Conservation (phyloP, 202 grass and related monocot genomes). For the Musa balbisiana region DNA sequence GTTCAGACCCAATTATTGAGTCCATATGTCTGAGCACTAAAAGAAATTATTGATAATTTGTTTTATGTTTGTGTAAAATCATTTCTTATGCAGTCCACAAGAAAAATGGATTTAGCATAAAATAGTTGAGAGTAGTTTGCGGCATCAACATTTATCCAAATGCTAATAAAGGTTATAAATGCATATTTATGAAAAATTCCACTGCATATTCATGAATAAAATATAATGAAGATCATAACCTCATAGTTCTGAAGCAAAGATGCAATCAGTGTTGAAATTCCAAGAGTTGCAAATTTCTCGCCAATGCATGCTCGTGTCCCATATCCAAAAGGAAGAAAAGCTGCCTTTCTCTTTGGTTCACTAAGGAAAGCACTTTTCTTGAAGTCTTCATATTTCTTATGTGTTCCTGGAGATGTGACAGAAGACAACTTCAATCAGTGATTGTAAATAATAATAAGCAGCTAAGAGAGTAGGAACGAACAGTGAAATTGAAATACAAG, state of each 20-base stretch:
- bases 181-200: no score
- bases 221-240: conserved; percentile 30
- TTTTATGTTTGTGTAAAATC: no score
- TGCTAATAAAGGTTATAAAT: no score
- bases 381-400: conserved; percentile 28
- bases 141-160: no score
- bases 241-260: conserved; percentile 54
- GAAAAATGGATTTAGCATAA: no score
- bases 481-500: neutral
- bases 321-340: conserved; percentile 84
- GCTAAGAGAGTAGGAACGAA: neutral
- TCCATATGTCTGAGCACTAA: no score
- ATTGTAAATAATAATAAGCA: neutral
- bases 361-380: conserved; percentile 17
- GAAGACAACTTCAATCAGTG: neutral
- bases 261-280: conserved; percentile 60
- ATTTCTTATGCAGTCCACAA: no score
- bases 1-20: no score
- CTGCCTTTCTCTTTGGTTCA: conserved; percentile 31
- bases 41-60: no score
- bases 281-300: conserved; percentile 67
- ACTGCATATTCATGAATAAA: neutral
- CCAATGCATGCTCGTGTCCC: conserved; percentile 64
- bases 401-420: conserved; percentile 29
- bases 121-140: no score